Percentiles rank a stretch among this genome's conserved stretches.
phyloP scores from a whole-genome alignment of 768 basidiomycete genomes.

The Rhodotorula kratochvilovae region DNA sequence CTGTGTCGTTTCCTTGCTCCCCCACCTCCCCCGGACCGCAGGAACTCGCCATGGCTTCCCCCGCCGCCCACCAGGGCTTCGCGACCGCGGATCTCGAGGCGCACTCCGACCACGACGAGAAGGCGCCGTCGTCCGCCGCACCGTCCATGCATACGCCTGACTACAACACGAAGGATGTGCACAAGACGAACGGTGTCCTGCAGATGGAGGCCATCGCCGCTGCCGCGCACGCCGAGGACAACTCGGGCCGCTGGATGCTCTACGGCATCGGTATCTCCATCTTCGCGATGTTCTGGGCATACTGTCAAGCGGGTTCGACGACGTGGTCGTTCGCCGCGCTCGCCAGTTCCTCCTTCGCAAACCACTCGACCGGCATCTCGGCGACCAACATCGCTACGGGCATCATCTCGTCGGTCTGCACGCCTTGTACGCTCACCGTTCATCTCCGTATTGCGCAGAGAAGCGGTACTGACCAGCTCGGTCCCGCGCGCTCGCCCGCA shows the following conservation, averaged over 20 bases:
- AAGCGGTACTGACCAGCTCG: not conserved
- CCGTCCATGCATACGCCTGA: not conserved
- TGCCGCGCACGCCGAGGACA: conserved; percentile 2
- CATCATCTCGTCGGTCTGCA: conserved; percentile 42
- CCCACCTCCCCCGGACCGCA: no score
- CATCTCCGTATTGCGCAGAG: not conserved
- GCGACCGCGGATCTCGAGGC: not conserved
- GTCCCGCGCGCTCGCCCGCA: not conserved
- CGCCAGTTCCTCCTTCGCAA: conserved; percentile 43
- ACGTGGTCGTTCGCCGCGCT: conserved; percentile 31
- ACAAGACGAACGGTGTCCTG: conserved; percentile 23
- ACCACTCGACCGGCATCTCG: conserved; percentile 42
- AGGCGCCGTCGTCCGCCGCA: not conserved
- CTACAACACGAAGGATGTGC: not conserved
- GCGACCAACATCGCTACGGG: conserved; percentile 43
- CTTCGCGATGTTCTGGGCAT: conserved; percentile 1
- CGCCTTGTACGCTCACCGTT: conserved; percentile 20
- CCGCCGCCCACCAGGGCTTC: no score
- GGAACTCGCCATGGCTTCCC: no score
- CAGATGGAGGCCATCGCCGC: conserved; percentile 28
- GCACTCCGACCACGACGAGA: not conserved
- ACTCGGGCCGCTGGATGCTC: conserved; percentile 20
- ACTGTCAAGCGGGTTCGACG: conserved; percentile 14
- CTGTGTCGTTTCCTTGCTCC: no score
- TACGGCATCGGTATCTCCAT: not conserved